Conservation (phyloP, 345 rosid genomes). For the Murraya koenigii region DNA sequence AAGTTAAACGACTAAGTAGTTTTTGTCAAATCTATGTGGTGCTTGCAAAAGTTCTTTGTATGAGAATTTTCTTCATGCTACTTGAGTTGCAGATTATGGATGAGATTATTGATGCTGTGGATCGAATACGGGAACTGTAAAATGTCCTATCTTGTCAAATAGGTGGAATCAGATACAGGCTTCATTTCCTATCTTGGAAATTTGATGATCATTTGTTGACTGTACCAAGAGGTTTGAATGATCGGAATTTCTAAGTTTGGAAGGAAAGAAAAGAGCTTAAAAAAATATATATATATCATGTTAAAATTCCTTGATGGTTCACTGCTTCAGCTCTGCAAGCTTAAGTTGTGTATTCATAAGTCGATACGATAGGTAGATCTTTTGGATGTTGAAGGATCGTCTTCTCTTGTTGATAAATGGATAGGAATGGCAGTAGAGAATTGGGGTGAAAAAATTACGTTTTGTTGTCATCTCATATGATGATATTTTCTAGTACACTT, state of each 20-base stretch:
- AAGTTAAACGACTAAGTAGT: slow-evolving; percentile 13
- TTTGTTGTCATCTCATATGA: neutral
- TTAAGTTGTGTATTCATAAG: neutral
- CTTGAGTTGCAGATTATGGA: neutral
- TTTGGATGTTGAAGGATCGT: too few relatives aligned
- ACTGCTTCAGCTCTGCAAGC: neutral
- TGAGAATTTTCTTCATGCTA: slow-evolving; percentile 7
- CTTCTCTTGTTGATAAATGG: neutral
- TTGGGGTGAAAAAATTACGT: neutral
- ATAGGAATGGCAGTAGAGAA: neutral
- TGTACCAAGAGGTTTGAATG: too few relatives aligned
- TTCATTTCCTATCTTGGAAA: too few relatives aligned
- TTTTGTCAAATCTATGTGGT: slow-evolving; percentile 15
- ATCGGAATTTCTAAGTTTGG: too few relatives aligned
- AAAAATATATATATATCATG: neutral
- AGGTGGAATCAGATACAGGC: too few relatives aligned
- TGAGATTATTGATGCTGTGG: too few relatives aligned
- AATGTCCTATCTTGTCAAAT: too few relatives aligned
- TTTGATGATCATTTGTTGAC: too few relatives aligned
- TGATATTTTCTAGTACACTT: neutral
- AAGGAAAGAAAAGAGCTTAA: too few relatives aligned
- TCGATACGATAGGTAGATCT: neutral
- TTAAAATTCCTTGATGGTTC: neutral
- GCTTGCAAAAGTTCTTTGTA: slow-evolving; percentile 6
- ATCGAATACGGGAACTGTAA: too few relatives aligned